Conservation (phyloP, 1,284 basidiomycete species). For the Ustilago trichophora region DNA sequence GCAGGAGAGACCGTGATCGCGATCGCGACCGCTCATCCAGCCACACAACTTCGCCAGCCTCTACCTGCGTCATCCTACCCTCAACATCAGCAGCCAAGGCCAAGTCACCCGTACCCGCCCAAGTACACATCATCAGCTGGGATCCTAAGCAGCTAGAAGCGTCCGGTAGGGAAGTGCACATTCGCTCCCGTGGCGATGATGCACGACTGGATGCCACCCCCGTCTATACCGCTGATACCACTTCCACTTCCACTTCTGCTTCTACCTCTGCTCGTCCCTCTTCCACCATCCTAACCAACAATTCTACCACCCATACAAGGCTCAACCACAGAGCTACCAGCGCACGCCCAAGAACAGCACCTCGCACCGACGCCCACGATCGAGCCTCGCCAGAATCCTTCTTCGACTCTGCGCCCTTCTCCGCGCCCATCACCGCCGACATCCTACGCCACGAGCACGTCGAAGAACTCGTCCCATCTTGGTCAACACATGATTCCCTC, state of each 20-base stretch:
- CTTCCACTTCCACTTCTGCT: slow-evolving; percentile 1
- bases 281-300: neutral
- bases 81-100: no score
- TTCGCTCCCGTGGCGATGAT: no score
- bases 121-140: slow-evolving; percentile 38
- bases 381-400: neutral
- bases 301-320: neutral
- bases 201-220: no score
- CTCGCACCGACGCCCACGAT: neutral
- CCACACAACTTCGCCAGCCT: neutral
- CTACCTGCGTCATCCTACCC: no score
- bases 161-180: slow-evolving; percentile 8
- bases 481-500: no score
- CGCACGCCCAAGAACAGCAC: neutral
- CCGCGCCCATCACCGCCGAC: no score
- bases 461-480: slow-evolving; percentile 1
- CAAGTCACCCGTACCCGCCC: slow-evolving; percentile 5
- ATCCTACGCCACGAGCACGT: slow-evolving; percentile 13
- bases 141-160: neutral
- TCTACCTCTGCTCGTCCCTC: neutral
- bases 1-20: slow-evolving; percentile 27
- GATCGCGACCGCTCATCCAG: slow-evolving; percentile 4
- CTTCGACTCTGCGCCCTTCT: no score
- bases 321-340: neutral
- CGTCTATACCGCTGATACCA: neutral